Evolutionary conservation across 1,284 basidiomycete genomes (phyloP).

Genomic region (Ceratobasidium sp.): DNA sequence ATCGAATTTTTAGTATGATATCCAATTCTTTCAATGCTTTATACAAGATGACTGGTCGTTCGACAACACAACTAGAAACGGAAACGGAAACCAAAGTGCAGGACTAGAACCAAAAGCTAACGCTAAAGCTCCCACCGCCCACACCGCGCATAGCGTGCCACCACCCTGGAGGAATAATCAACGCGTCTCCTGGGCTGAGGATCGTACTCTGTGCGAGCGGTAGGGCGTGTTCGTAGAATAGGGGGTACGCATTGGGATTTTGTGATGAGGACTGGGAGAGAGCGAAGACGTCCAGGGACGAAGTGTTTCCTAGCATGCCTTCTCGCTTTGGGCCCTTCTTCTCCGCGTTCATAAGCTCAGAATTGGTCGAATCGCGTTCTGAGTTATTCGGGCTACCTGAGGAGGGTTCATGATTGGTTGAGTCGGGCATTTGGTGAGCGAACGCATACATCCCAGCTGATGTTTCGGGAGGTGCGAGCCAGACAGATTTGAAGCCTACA

Average conservation of each 20-base stretch:
- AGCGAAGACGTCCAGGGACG: conserved; percentile 73
- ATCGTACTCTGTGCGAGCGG: conserved; percentile 72
- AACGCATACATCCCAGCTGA: conserved; percentile 65
- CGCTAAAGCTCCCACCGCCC: conserved; percentile 49
- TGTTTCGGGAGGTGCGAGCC: conserved; percentile 82
- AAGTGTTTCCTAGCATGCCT: conserved; percentile 67
- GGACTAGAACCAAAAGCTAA: conserved; percentile 35
- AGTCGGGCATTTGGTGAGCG: conserved; percentile 45
- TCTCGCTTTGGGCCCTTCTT: conserved; percentile 17
- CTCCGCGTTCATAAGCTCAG: conserved; percentile 53
- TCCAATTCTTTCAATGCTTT: too few relatives aligned
- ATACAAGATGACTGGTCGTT: too few relatives aligned
- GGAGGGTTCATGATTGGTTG: conserved; percentile 41
- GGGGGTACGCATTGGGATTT: conserved; percentile 22
- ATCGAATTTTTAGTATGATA: too few relatives aligned
- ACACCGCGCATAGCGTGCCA: conserved; percentile 93
- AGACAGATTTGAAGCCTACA: conserved; percentile 89
- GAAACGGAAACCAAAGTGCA: conserved; percentile 54
- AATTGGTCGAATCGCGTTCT: conserved; percentile 56
- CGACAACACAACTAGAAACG: too few relatives aligned
- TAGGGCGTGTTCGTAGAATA: conserved; percentile 59
- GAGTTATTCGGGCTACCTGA: conserved; percentile 22
- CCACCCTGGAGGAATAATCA: conserved; percentile 91
- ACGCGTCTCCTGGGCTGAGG: conserved; percentile 84
- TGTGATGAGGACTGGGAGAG: conserved; percentile 52